Evolutionary conservation across 768 basidiomycete species (phyloP).

Genomic region (Termitomyces sp.): DNA sequence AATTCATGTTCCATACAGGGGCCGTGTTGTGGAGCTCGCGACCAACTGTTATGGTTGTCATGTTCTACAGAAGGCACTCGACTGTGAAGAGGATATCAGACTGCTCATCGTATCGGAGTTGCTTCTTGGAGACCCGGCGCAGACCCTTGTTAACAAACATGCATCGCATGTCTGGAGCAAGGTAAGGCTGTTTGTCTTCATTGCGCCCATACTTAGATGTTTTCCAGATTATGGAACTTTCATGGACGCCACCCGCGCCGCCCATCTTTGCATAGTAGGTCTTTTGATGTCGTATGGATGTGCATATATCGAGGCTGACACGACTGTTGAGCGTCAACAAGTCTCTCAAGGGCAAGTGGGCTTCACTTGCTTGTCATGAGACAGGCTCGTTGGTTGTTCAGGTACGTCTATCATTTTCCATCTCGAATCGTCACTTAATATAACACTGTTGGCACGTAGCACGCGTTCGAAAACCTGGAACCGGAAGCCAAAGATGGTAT

Average conservation of each 20-base stretch:
- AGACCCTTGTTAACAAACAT: conserved; percentile 86
- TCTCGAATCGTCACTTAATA: background rate
- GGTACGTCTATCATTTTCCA: conserved; percentile 21
- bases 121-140: conserved; percentile 76
- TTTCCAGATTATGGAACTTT: conserved; percentile 79
- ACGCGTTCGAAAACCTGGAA: background rate
- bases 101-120: conserved; percentile 81
- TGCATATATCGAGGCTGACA: background rate
- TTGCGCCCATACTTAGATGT: background rate
- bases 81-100: conserved; percentile 85
- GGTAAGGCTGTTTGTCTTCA: conserved; percentile 28
- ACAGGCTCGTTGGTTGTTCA: conserved; percentile 87
- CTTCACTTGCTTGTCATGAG: conserved; percentile 84
- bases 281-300: background rate
- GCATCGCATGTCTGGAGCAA: conserved; percentile 93
- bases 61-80: conserved; percentile 84
- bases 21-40: conserved; percentile 80
- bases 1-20: conserved; percentile 32
- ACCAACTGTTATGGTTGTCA: conserved; percentile 90
- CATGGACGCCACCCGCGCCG: conserved; percentile 82
- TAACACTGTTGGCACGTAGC: background rate
- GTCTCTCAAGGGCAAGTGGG: conserved; percentile 86
- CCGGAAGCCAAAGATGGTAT: conserved; percentile 60
- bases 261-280: conserved; percentile 84
- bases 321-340: conserved; percentile 65